Base-by-base conservation (phyloP, 176 grass and related monocot genomes). In the Hordeum marinum region DNA sequence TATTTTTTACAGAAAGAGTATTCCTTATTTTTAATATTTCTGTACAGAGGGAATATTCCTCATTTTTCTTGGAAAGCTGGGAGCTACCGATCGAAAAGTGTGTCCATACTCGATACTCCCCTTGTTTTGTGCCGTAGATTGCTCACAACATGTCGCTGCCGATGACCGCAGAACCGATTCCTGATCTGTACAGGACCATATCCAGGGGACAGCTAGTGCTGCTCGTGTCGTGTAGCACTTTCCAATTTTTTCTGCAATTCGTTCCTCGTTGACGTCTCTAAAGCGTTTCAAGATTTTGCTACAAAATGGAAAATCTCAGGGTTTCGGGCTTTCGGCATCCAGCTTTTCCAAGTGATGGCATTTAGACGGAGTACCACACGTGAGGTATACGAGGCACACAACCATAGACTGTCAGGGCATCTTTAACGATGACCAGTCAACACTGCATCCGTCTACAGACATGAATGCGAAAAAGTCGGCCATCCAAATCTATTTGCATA, bases 151-250 rank as follows among this genome's bases (percentile, higher is more conserved):
- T 88, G 87, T 69, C 77, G 18, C 48, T 60, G 26, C 34, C 68
- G 61, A 68, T n/a, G 85, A 48, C 46, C 63, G 46, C 71, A 60
- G 48, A 82, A 77, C 36, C 79, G 26, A 77, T 60, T 82, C 62
- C 26, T 27, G 45, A 8, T 48, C 5, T 68, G 72, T 21, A 46
- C 60, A 69, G 63, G 14, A 21, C 21, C 41, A 66, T 75, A 66
- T 81, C 73, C 29, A 45, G 34, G 52, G 59, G 59, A 58, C 18
- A 35, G 69, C 34, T 67, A 65, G 15, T 65, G n/a, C 40, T 40
- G 67, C 58, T 65, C n/a, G 11, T 27, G 34, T 65, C n/a, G 17
- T 21, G 34, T 57, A 82, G 60, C 85, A 23, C n/a, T 75, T 76
- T 29, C 58, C 41, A 17, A 11, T 12, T 39, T 39, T 73, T 64